A percentile compares a stretch with the other conserved stretches of the same genome.
Evolutionary conservation across 73 alveolate species (phyloP).

Genomic region (Loxodes magnus): DNA sequence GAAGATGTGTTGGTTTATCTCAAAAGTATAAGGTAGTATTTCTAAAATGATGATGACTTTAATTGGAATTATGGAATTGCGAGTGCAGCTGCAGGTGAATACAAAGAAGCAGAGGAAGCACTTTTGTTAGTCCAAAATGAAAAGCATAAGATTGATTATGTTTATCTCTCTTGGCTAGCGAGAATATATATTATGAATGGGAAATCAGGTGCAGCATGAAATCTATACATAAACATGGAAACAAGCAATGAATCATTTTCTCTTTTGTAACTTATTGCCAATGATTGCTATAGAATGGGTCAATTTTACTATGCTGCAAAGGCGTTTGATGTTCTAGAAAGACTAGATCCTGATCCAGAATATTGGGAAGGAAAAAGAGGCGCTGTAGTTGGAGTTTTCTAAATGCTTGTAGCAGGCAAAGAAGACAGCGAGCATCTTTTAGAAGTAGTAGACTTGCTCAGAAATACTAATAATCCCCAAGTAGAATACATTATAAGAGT

Average conservation of each 20-base stretch:
- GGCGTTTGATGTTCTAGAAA: constrained; percentile 95
- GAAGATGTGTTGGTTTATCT: constrained; percentile 59
- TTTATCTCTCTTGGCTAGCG: constrained; percentile 75
- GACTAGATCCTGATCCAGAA: constrained; percentile 95
- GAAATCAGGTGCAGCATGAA: constrained; percentile 59
- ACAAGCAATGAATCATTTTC: constrained; percentile 83
- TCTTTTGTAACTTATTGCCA: constrained; percentile 84
- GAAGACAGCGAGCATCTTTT: constrained; percentile 45
- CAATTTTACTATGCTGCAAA: constrained; percentile 92
- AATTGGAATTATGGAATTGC: constrained; percentile 96
- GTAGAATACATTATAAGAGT: constrained; percentile 77
- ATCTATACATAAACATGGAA: constrained; percentile 85
- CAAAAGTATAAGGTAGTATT: constrained; percentile 74
- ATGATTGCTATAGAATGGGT: constrained; percentile 98
- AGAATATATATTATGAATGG: constrained; percentile 92
- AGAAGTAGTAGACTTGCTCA: constrained; percentile 70
- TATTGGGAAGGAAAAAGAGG: constrained; percentile 86
- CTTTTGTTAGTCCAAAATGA: constrained; percentile 61
- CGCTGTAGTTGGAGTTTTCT: constrained; percentile 90
- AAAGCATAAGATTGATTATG: constrained; percentile 52
- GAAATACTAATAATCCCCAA: constrained; percentile 74
- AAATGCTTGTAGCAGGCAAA: constrained; percentile 75
- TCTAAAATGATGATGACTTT: constrained; percentile 93
- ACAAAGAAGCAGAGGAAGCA: constrained; percentile 83
- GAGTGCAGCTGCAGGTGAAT: constrained; percentile 81